These are phyloP conservation scores for Nitzschia sp. DNA, from an alignment of 108 stramenopile species.

Conservation along the genomic window DNA sequence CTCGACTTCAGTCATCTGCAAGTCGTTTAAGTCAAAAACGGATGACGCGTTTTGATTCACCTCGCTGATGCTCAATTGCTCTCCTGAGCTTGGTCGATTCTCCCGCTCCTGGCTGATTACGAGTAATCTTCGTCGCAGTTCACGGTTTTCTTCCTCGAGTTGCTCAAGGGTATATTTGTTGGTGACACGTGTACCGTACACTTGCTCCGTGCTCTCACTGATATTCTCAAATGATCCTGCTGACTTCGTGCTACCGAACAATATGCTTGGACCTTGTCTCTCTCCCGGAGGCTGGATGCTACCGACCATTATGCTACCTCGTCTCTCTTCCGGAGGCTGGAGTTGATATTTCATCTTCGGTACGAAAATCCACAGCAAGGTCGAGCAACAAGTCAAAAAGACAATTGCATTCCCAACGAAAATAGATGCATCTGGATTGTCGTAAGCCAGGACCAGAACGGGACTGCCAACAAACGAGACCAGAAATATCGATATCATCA, in stretches of 20 bases:
- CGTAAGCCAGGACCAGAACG: slow-evolving; percentile 24
- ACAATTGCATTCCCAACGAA: slow-evolving; percentile 28
- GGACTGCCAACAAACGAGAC: slow-evolving; percentile 24
- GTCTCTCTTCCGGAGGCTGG: background rate
- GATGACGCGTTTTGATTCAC: background rate
- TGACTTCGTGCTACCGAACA: background rate
- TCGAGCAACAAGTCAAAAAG: slow-evolving; percentile 22
- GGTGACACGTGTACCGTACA: background rate
- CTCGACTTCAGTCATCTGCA: background rate
- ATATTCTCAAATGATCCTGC: background rate
- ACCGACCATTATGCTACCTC: background rate
- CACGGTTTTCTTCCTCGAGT: background rate
- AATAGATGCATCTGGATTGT: slow-evolving; percentile 26
- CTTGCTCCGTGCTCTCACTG: background rate
- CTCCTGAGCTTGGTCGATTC: background rate
- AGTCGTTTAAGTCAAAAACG: background rate
- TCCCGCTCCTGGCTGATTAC: background rate
- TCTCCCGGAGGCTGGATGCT: background rate
- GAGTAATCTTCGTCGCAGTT: background rate
- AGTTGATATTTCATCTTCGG: slow-evolving; percentile 20
- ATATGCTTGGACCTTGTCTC: background rate
- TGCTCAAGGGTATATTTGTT: background rate
- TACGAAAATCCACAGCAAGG: slow-evolving; percentile 17
- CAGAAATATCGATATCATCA: slow-evolving; percentile 22
- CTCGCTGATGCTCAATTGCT: background rate